Conservation (phyloP, 345 rosid species). For the Linum usitatissimum region DNA sequence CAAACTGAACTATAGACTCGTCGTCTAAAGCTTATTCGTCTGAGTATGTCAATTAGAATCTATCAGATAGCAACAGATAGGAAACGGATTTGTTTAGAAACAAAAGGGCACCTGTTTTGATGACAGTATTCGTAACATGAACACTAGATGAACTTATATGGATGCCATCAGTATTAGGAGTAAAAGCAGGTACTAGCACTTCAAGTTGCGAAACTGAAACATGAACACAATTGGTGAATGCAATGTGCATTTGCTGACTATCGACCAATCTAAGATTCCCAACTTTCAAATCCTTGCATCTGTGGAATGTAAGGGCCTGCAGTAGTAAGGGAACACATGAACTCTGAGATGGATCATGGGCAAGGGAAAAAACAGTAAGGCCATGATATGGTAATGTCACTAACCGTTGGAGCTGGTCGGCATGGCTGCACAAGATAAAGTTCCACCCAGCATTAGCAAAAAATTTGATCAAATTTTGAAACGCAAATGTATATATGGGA, state of each 20-base stretch:
- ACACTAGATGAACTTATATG: slow-evolving; percentile 71
- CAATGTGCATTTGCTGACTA: slow-evolving; percentile 74
- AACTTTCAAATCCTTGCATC: slow-evolving; percentile 63
- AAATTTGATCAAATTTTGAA: slow-evolving; percentile 7
- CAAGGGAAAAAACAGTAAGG: slow-evolving; percentile 14
- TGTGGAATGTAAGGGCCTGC: slow-evolving; percentile 82
- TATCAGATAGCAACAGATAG: background rate
- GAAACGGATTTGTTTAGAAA: background rate
- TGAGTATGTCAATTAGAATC: background rate
- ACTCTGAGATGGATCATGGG: background rate
- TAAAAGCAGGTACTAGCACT: slow-evolving; percentile 56
- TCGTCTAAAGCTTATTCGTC: background rate
- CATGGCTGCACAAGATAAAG: slow-evolving; percentile 56
- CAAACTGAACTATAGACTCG: background rate
- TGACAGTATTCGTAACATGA: slow-evolving; percentile 34
- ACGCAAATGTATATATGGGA: slow-evolving; percentile 11
- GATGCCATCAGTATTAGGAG: slow-evolving; percentile 93
- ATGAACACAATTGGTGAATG: slow-evolving; percentile 57
- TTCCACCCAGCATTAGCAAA: slow-evolving; percentile 13
- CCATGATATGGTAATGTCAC: slow-evolving; percentile 18
- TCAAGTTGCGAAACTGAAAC: slow-evolving; percentile 34
- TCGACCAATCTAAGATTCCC: slow-evolving; percentile 38
- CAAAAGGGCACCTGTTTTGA: slow-evolving; percentile 46
- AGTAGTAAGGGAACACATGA: background rate
- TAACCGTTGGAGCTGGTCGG: slow-evolving; percentile 86